Percentiles rank a stretch among this genome's conserved stretches.
These are phyloP conservation scores for Carex littledalei DNA, from an alignment of 176 grass and related monocot genomes.

Conservation along the genomic window DNA sequence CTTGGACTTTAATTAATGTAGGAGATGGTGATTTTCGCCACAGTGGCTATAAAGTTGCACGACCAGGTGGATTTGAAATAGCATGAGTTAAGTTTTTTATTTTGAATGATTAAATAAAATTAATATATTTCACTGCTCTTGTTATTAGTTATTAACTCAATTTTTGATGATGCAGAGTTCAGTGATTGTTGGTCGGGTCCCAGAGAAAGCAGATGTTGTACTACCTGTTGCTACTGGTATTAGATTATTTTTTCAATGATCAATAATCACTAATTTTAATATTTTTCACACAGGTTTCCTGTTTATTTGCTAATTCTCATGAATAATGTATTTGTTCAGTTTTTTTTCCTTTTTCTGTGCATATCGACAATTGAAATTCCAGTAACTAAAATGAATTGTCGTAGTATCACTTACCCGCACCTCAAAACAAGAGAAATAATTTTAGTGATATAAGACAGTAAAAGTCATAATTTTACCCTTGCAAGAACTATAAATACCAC, in stretches of 20 bases:
- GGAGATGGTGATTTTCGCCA: conserved; percentile 65
- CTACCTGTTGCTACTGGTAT: conserved; percentile 66
- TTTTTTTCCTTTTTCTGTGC: not conserved
- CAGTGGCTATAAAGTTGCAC: conserved; percentile 58
- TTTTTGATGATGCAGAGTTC: conserved; percentile 21
- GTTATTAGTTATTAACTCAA: not conserved
- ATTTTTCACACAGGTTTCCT: not conserved
- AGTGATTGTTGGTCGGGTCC: conserved; percentile 54
- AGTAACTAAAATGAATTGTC: not conserved
- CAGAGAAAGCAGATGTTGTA: conserved; percentile 61
- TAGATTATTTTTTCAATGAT: not conserved
- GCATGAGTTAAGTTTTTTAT: conserved; percentile 39
- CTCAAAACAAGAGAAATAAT: not conserved
- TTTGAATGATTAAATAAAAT: not conserved
- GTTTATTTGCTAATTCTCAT: not conserved
- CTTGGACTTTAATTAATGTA: conserved; percentile 9
- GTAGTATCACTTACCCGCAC: not conserved
- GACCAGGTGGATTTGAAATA: conserved; percentile 60
- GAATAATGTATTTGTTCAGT: not conserved
- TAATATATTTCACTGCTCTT: not conserved
- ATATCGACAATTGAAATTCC: not conserved
- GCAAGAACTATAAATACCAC: not conserved
- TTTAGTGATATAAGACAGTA: not conserved
- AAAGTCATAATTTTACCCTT: not conserved
- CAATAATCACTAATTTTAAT: not conserved